Conservation (phyloP, 164 flowering plant species). For the Sedum album region DNA sequence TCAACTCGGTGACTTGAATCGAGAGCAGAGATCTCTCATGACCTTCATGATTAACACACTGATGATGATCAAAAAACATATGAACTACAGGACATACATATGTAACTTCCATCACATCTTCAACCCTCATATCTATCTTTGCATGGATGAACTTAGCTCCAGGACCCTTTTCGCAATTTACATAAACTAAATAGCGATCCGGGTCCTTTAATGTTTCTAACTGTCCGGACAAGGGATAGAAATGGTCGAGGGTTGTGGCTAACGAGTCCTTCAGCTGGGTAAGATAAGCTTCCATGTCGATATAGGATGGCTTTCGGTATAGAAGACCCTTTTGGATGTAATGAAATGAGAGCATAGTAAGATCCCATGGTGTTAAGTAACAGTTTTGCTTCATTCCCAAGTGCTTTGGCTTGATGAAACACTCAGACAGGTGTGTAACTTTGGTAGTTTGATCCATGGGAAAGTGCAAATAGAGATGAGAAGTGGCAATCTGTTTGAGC, state of each 20-base stretch:
- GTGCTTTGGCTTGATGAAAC: too few relatives aligned
- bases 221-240: conserved; percentile 47
- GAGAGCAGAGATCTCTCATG: conserved; percentile 44
- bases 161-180: too few relatives aligned
- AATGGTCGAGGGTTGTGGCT: conserved; percentile 35
- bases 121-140: too few relatives aligned
- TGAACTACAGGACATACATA: conserved; percentile 40
- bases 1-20: conserved; percentile 48
- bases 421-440: too few relatives aligned
- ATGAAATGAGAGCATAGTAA: too few relatives aligned
- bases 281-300: conserved; percentile 14
- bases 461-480: too few relatives aligned
- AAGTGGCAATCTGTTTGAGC: too few relatives aligned
- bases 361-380: too few relatives aligned
- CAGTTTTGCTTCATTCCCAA: too few relatives aligned
- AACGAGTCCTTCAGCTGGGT: conserved; percentile 37
- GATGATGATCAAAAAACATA: conserved; percentile 37
- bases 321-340: too few relatives aligned
- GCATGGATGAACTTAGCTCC: too few relatives aligned
- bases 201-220: conserved; percentile 23
- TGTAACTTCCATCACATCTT: conserved; percentile 29
- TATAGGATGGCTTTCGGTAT: conserved; percentile 23
- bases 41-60: conserved; percentile 35
- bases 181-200: conserved; percentile 15
- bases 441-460: too few relatives aligned